Base-by-base conservation (phyloP, 768 basidiomycete genomes). In the Trametes cinnabarina region DNA sequence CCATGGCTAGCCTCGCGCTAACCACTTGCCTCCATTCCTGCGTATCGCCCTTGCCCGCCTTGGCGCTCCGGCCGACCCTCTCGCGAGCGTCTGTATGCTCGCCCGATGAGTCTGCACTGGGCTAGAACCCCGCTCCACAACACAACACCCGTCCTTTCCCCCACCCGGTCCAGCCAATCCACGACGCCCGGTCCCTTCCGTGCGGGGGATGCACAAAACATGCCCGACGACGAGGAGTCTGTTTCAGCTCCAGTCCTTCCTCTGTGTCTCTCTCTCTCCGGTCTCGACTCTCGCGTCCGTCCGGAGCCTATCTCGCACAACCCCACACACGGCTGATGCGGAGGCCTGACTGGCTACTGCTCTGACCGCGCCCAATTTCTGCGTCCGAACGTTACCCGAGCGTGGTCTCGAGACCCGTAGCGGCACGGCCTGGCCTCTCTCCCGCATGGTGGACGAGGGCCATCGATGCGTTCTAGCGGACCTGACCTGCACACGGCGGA, bases 371-470 rank as follows among this genome's bases (percentile, higher is more conserved):
- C 37, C 14, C n/a, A n/a, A 39, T 8, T 9, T 5, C 37, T 39
- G 5, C 17, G 15, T 14, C 53, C 44, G 53, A 26, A 12, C 44
- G 34, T 37, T 42, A 26, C 53, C 44, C 53, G 34, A 46, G 28
- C 14, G 14, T 11, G 43, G 53, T 28, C 53, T 47, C 44, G 53
- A 46, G 53, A 54, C 51, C 43, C 44, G n/a, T n/a, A n/a, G n/a
- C n/a, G n/a, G n/a, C n/a, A 43, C 43, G 10, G 44, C n/a, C 43
- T 30, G 42, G 52, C 52, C 42, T 17, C 11, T n/a, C 35, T 23
- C 15, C 51, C 41, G 26, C n/a, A 11, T 41, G 44, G 44, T 26
- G 44, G 23, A 42, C 30, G 11, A 39, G 9, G 15, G 14, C 34
- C 51, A 22, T 52, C 40, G 41, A 20, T 43, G 17, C 37, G n/a